Base-by-base conservation (phyloP, 208 protist species). In the Angomonas ambiguus region DNA sequence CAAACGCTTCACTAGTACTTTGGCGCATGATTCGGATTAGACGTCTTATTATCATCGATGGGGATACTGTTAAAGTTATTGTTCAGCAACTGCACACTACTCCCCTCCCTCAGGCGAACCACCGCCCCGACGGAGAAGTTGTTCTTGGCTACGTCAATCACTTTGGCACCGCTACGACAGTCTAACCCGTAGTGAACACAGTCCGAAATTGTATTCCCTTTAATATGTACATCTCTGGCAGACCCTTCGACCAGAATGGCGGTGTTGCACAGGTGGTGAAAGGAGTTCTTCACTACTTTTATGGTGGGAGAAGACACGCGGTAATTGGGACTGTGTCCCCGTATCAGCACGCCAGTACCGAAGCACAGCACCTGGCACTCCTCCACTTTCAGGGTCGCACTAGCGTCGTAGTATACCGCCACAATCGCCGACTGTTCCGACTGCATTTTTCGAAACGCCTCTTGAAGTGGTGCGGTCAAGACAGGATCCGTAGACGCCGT, bases 141-240 rank as follows among this genome's bases (percentile, higher is more conserved):
- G 62, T 95, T 95, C 35, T 82, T 42, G 31, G 76, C 66, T 25
- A 95, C 71, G 42, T 69, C 27, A n/a, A 91, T 77, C 34, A 65
- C 64, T 25, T 65, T 66, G 10, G 51, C 66, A 0, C 83, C 82
- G 32, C 73, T 69, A 1, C 80, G 74, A 69, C 77, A 85, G 74
- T 93, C 87, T 16, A 95, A 62, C 0, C 74, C 84, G 74, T 95
- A 95, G 79, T 95, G 85, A 20, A 65, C 86, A 53, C 85, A 95
- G 41, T 83, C 76, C 24, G 73, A 57, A 2, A 92, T 65, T 38
- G 71, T 62, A 70, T 86, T 91, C 30, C 67, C 58, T 25, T 67
- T 58, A 11, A 95, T 33, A 30, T 76, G 65, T 20, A 91, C 85
- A 24, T 80, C 77, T 42, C 72, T 60, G 28, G 87, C 82, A 27